Conservation (phyloP, 495 filamentous ascomycete species). For the Amorphotheca resinae region DNA sequence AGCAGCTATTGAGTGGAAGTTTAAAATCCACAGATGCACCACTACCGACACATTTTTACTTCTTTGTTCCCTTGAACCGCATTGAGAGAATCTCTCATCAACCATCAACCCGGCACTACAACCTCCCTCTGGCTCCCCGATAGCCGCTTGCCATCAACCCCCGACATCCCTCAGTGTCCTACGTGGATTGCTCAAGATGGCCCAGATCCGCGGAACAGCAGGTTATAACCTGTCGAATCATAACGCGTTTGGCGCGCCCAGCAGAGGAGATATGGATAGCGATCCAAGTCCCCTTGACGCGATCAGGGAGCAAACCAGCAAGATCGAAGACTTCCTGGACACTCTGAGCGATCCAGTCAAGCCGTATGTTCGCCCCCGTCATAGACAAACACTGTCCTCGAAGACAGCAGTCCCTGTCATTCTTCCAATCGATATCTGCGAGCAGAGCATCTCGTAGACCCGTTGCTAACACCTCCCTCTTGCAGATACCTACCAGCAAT, state of each 20-base stretch:
- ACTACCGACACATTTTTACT: neutral
- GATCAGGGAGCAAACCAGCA: constrained; percentile 89
- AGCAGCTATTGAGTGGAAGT: neutral
- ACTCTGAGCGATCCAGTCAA: constrained; percentile 82
- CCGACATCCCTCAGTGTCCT: neutral
- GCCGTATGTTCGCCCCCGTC: constrained; percentile 52
- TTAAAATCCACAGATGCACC: neutral
- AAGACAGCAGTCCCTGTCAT: neutral
- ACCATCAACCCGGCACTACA: too few relatives aligned
- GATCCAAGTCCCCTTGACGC: constrained; percentile 83
- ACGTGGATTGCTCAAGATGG: constrained; percentile 42
- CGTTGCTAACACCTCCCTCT: neutral
- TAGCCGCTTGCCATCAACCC: too few relatives aligned
- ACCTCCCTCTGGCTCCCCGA: too few relatives aligned
- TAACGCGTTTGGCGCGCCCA: constrained; percentile 56
- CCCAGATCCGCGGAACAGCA: constrained; percentile 92
- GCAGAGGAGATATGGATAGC: constrained; percentile 46
- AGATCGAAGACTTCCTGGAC: constrained; percentile 93
- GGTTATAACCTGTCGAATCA: constrained; percentile 83
- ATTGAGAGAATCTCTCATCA: too few relatives aligned
- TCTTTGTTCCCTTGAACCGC: neutral
- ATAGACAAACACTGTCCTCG: neutral
- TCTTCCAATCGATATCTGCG: constrained; percentile 1
- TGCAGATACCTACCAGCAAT: constrained; percentile 84
- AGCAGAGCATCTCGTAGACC: neutral